Evolutionary conservation across 345 rosid species (phyloP).

Genomic region (Citrus maxima): DNA sequence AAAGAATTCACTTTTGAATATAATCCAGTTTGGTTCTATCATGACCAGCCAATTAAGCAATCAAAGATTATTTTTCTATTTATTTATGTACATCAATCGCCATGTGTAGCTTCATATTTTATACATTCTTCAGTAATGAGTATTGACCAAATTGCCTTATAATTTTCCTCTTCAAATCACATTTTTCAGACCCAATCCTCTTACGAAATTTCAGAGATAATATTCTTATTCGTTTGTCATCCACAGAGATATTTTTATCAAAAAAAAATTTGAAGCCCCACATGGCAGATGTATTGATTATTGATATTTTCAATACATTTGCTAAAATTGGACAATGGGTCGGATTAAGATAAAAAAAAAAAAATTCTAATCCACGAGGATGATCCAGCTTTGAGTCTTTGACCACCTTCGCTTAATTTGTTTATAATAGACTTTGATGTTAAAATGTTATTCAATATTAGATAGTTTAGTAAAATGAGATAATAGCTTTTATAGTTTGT

Average conservation of each 20-base stretch:
- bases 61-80: background rate
- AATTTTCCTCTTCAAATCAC: background rate
- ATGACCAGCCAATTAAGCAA: background rate
- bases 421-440: background rate
- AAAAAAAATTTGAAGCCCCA: background rate
- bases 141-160: background rate
- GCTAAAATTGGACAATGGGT: background rate
- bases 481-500: background rate
- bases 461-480: background rate
- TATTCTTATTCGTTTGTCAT: background rate
- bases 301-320: background rate
- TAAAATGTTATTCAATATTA: background rate
- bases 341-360: background rate
- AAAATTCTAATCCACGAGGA: background rate
- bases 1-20: background rate
- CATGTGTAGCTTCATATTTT: background rate
- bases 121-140: background rate
- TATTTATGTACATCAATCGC: background rate
- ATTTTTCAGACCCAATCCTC: background rate
- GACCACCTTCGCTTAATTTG: background rate
- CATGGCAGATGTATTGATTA: background rate
- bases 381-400: slow-evolving; percentile 1
- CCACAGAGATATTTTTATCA: background rate
- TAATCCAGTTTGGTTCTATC: background rate
- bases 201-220: background rate